phyloP scores from a whole-genome alignment of 1,284 basidiomycete species.

The Fomitopsis palustris region DNA sequence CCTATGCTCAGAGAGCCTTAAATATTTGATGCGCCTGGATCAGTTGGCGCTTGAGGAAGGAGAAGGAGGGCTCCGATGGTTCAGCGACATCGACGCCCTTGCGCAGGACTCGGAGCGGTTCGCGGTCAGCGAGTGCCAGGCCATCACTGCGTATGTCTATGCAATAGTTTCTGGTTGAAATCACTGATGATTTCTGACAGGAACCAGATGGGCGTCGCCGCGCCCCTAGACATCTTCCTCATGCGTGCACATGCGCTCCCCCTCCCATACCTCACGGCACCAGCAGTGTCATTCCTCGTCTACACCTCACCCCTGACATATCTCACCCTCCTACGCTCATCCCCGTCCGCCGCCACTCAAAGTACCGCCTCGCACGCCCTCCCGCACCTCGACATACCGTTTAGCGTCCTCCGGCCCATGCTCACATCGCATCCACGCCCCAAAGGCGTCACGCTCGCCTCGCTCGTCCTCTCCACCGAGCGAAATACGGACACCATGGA shows the following conservation, averaged over 20 bases:
- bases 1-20: constrained; percentile 51
- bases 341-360: constrained; percentile 16
- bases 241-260: constrained; percentile 62
- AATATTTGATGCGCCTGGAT: constrained; percentile 70
- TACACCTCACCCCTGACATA: constrained; percentile 68
- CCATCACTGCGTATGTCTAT: constrained; percentile 46
- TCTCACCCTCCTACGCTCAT: constrained; percentile 49
- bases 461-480: constrained; percentile 46
- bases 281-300: constrained; percentile 68
- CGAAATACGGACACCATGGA: constrained; percentile 15
- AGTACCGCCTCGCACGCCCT: constrained; percentile 4
- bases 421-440: constrained; percentile 36
- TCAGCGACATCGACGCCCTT: constrained; percentile 57
- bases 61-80: constrained; percentile 69
- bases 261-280: constrained; percentile 60
- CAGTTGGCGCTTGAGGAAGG: constrained; percentile 54
- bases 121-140: constrained; percentile 49
- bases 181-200: background rate
- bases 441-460: constrained; percentile 53
- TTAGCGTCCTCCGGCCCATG: constrained; percentile 42
- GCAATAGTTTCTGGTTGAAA: background rate
- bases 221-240: constrained; percentile 67
- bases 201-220: constrained; percentile 12
- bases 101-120: constrained; percentile 46
- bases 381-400: constrained; percentile 46